Evolutionary conservation across 805 yeast species (phyloP), one percentile per base, ranked within the genome.

Genomic region (Pichia phayaonensis): DNA sequence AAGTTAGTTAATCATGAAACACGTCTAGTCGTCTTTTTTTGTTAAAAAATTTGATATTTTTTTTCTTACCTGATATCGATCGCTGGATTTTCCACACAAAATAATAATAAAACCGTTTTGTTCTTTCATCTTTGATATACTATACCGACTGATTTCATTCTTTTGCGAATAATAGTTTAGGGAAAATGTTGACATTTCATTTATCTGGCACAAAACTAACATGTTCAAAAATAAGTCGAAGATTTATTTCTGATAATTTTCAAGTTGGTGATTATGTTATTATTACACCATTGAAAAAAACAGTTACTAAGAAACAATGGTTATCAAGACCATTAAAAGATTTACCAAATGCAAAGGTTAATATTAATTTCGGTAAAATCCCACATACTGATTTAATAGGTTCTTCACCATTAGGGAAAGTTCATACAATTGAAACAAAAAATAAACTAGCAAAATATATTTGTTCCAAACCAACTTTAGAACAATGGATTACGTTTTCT

Each of bases 401-500:
- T 2, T 44, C 64, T 7, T 53, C 58, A n/a, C 68, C 75, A 4
- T 60, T 75, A 40, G 58, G 64, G 1, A 55, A 68, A 18, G 56
- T 62, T 7, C 53, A 57, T 18, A 53, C 58, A 3, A 49, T 56
- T 8, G 45, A 50, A 15, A 55, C 57, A 18, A 36, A 53, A 13
- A 54, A 52, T 15, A 54, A 48, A 27, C 44, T 46, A 8, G 53
- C 55, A 46, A 61, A 68, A 43, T 73, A 66, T 52, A 62, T 71
- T 10, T 63, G 67, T 8, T 62, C 69, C 1, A 59, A 61, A 10
- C 76, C 79, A 3, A 67, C 76, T 0, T 59, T 74, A n/a, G 80
- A 75, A 46, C 79, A 76, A 48, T 77, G 72, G 54, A 62, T 77
- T 31, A 67, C 62, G 29, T 48, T 72, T 29, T 59, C 69, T 8